Evolutionary conservation across 1,139 yeast species (phyloP), one percentile per base, ranked within the genome.

Genomic region (Debaryomycetaceae sp.): DNA sequence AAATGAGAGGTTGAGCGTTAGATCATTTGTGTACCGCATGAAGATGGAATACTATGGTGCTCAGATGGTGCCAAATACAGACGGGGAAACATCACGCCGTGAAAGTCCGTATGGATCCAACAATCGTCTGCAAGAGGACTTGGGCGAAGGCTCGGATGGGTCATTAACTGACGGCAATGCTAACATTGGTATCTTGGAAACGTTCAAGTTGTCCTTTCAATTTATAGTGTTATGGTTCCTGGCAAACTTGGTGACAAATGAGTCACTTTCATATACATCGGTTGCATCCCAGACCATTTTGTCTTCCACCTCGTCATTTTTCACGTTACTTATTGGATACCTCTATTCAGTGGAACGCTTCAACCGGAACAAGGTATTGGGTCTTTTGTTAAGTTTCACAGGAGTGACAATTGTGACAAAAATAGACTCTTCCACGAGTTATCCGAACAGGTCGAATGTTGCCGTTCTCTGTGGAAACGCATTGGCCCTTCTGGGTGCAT

Each of bases 251-350:
- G 85, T 87, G 45, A 90, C 95, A 34, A 93, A 93, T 63, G 88
- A 96, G 1, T 84, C 96, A 14, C 74, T 91, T 43, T 78, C 87
- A 31, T 91, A 85, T 64, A 93, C 98, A 0, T 84, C 93, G 9
- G 98, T 91, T 30, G 95, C 96, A 7, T 85, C 93, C 17, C 97
- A 95, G 57, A 93, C 98, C 4, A 91, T 93, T 34, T 67, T 93
- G 38, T 85, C 96, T 6, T 86, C 97, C 37, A 90, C 98, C 0
- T 86, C 96, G 6, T 87, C 97, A 11, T 90, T 93, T 60, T 93
- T 93, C 76, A 93, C 99, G 0, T 74, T 93, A 38, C 56, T 90
- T 4, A 75, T 91, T n/a, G 98, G 98, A 0, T 81, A 83, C 45
- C 49, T 86, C 22, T 84, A 82, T 49, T 71, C 82, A 30, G 79